Evolutionary conservation across 2,329 filamentous ascomycete species (phyloP).

Genomic region (Plectosphaerella cucumerina): DNA sequence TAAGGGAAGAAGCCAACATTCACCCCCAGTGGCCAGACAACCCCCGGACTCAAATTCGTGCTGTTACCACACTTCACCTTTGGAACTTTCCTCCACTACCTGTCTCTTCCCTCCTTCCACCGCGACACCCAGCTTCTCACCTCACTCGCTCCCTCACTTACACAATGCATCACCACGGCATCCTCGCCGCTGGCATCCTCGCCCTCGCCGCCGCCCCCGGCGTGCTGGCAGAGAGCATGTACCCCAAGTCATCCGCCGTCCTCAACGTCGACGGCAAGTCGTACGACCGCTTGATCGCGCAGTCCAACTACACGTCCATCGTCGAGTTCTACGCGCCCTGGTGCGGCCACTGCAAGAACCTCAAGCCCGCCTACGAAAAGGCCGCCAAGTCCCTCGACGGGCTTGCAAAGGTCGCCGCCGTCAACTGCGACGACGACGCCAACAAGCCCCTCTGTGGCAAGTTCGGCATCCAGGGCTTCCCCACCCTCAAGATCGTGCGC

Average conservation of each 20-base stretch:
- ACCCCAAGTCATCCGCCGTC: conserved; percentile 82
- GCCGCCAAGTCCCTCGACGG: conserved; percentile 86
- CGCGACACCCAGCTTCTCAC: not conserved
- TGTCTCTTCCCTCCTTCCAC: not conserved
- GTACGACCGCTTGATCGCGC: conserved; percentile 78
- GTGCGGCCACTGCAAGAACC: conserved; percentile 95
- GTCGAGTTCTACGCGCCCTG: conserved; percentile 93
- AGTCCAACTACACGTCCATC: conserved; percentile 84
- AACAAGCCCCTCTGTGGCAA: conserved; percentile 85
- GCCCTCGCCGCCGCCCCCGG: conserved; percentile 63
- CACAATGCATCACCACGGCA: conserved; percentile 50
- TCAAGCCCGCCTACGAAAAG: conserved; percentile 95
- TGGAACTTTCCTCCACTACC: no score
- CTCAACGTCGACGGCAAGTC: conserved; percentile 74
- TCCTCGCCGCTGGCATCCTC: conserved; percentile 51
- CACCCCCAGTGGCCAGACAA: conserved; percentile 1
- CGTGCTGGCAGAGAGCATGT: conserved; percentile 64
- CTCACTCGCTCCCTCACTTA: not conserved
- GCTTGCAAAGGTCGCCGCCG: conserved; percentile 86
- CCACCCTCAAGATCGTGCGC: conserved; percentile 88
- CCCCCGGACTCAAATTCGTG: not conserved
- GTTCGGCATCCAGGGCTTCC: conserved; percentile 91
- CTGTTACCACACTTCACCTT: no score
- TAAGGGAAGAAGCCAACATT: conserved; percentile 20
- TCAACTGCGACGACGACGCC: conserved; percentile 89